Evolutionary conservation across 805 yeast species (phyloP).

Genomic region (Kuraishia borneana): DNA sequence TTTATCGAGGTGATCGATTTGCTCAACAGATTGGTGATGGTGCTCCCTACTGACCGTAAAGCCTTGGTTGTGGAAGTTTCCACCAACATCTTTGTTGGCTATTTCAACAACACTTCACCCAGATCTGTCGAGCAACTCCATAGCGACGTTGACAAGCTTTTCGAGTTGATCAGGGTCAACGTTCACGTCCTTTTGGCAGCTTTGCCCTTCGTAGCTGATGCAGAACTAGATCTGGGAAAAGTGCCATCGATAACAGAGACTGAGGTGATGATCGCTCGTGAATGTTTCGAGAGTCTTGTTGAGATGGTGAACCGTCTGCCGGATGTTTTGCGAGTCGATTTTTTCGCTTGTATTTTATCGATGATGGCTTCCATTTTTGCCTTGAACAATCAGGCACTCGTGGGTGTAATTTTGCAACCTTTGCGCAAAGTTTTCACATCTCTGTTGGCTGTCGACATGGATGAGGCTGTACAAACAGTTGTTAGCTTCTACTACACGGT

Average conservation of each 20-base stretch:
- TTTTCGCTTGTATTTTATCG: constrained; percentile 59
- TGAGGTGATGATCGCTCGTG: constrained; percentile 33
- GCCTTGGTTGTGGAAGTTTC: constrained; percentile 36
- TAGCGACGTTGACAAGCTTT: constrained; percentile 62
- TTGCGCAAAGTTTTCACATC: constrained; percentile 32
- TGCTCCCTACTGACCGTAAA: constrained; percentile 40
- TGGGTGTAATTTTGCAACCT: constrained; percentile 41
- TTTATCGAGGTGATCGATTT: constrained; percentile 70
- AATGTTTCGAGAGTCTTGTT: constrained; percentile 39
- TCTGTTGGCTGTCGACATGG: constrained; percentile 15
- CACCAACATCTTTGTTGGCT: constrained; percentile 26
- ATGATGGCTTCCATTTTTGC: constrained; percentile 48
- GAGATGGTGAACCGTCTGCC: constrained; percentile 59
- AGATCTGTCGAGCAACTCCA: constrained; percentile 29
- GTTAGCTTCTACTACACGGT: constrained; percentile 25
- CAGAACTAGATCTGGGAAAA: constrained; percentile 20
- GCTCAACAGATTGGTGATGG: constrained; percentile 58
- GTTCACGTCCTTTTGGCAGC: constrained; percentile 49
- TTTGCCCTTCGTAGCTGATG: constrained; percentile 48
- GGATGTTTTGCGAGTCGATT: constrained; percentile 53
- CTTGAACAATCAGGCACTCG: constrained; percentile 24
- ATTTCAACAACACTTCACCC: constrained; percentile 17
- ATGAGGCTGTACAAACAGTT: constrained; percentile 17
- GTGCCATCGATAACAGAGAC: constrained; percentile 10
- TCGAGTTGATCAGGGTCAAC: constrained; percentile 67